Evolutionary conservation across 176 grass and related monocot species (phyloP).

Genomic region (Juncus inflexus): DNA sequence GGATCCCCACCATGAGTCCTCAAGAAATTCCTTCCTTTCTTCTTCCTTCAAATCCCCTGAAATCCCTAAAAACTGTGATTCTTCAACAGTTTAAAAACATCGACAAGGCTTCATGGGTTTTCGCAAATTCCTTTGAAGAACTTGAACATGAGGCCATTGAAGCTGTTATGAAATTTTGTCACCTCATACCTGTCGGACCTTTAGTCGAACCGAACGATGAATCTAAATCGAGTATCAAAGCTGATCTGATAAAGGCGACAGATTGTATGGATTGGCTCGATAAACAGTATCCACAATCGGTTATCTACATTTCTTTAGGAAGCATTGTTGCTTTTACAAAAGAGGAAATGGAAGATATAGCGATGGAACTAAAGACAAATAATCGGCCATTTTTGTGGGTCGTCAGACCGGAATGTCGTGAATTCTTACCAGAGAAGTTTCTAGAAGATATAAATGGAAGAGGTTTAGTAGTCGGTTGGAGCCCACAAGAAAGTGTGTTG

Average conservation of each 20-base stretch:
- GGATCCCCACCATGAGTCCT: slow-evolving; percentile 42
- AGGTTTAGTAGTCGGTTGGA: slow-evolving; percentile 65
- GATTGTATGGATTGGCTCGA: slow-evolving; percentile 62
- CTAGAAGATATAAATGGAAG: slow-evolving; percentile 23
- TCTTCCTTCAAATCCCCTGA: slow-evolving; percentile 46
- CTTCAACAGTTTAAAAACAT: slow-evolving; percentile 46
- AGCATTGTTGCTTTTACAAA: slow-evolving; percentile 54
- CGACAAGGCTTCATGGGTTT: slow-evolving; percentile 46
- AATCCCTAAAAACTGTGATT: slow-evolving; percentile 35
- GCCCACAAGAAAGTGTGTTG: slow-evolving; percentile 69
- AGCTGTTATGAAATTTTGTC: slow-evolving; percentile 23
- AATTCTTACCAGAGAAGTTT: slow-evolving; percentile 45
- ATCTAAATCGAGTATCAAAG: slow-evolving; percentile 23
- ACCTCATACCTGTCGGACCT: slow-evolving; percentile 54
- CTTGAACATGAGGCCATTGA: slow-evolving; percentile 48
- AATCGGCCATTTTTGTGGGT: slow-evolving; percentile 72
- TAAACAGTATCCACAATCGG: slow-evolving; percentile 33
- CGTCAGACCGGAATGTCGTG: slow-evolving; percentile 38
- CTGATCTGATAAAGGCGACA: slow-evolving; percentile 42
- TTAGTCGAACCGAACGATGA: slow-evolving; percentile 36
- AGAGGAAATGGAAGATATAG: slow-evolving; percentile 56
- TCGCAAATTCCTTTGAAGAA: slow-evolving; percentile 69
- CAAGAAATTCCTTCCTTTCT: slow-evolving; percentile 68
- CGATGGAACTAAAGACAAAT: slow-evolving; percentile 37
- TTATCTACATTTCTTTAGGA: slow-evolving; percentile 70